phyloP scores from a whole-genome alignment of 2,329 filamentous ascomycete genomes.

The Lojkania enalia region DNA sequence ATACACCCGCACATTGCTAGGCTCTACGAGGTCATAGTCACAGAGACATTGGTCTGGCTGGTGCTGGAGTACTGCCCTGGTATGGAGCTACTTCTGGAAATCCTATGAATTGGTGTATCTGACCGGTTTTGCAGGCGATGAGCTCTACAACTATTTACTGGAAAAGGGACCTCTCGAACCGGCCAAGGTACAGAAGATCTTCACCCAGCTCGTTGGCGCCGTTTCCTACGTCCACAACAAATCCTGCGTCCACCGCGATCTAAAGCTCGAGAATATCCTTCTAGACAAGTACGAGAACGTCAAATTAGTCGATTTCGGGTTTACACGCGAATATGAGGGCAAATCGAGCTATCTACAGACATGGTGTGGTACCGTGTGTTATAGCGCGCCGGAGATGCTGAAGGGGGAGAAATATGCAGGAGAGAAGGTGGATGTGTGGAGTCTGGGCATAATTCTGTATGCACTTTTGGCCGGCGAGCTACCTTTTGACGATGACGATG shows the following conservation, averaged over 20 bases:
- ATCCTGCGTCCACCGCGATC: conserved; percentile 92
- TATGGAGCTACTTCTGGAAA: conserved; percentile 44
- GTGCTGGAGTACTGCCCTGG: conserved; percentile 95
- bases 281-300: conserved; percentile 97
- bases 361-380: conserved; percentile 96
- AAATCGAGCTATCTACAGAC: conserved; percentile 94
- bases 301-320: conserved; percentile 96
- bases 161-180: conserved; percentile 81
- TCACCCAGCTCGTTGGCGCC: conserved; percentile 91
- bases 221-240: conserved; percentile 94
- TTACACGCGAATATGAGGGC: conserved; percentile 95
- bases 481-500: conserved; percentile 95
- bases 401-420: conserved; percentile 98
- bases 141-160: conserved; percentile 94
- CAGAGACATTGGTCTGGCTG: conserved; percentile 91
- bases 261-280: conserved; percentile 95
- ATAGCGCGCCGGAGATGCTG: conserved; percentile 97
- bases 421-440: conserved; percentile 98
- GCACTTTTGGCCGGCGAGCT: conserved; percentile 81
- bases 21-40: conserved; percentile 97
- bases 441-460: conserved; percentile 81
- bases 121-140: conserved; percentile 67
- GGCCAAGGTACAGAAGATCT: conserved; percentile 90
- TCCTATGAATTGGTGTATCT: neutral
- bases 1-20: conserved; percentile 95